Conservation (phyloP, 768 basidiomycete species). For the Pleurotus ostreatus region DNA sequence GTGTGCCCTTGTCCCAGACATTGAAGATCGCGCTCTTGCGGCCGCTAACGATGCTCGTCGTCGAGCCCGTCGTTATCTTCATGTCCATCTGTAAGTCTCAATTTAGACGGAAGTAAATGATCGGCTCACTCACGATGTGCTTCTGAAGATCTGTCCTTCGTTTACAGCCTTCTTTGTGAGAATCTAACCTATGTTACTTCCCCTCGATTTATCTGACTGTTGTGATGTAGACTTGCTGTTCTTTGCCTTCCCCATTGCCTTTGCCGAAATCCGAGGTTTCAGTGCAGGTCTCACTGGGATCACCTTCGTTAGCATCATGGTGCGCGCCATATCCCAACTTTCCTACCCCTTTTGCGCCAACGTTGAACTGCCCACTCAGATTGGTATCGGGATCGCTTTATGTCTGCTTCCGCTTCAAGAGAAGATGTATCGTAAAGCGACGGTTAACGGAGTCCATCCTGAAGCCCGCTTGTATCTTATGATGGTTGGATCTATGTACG, state of each 20-base stretch:
- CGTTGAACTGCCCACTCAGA: conserved; percentile 13
- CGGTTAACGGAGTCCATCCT: conserved; percentile 32
- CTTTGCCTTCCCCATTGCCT: conserved; percentile 42
- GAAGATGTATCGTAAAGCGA: conserved; percentile 24
- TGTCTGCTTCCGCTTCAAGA: conserved; percentile 30
- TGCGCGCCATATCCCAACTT: conserved; percentile 13
- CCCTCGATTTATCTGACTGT: not conserved
- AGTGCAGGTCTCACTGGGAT: conserved; percentile 34
- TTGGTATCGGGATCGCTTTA: conserved; percentile 31
- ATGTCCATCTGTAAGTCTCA: conserved; percentile 33
- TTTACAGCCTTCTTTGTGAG: conserved; percentile 37
- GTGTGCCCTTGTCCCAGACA: conserved; percentile 24
- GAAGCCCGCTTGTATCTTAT: conserved; percentile 40
- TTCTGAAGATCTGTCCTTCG: conserved; percentile 34
- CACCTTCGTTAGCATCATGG: conserved; percentile 40
- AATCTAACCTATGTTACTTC: conserved; percentile 4
- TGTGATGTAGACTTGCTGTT: conserved; percentile 29
- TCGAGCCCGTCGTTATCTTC: conserved; percentile 41
- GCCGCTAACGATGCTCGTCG: conserved; percentile 38
- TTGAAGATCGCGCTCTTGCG: conserved; percentile 32
- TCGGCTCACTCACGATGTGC: no score
- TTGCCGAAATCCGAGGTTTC: conserved; percentile 34
- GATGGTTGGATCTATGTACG: conserved; percentile 36
- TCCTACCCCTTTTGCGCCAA: no score
- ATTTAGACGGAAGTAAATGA: not conserved